Evolutionary conservation across 2,329 filamentous ascomycete genomes (phyloP), one percentile per base, ranked within the genome.

Genomic region (Alternaria ventricosa): DNA sequence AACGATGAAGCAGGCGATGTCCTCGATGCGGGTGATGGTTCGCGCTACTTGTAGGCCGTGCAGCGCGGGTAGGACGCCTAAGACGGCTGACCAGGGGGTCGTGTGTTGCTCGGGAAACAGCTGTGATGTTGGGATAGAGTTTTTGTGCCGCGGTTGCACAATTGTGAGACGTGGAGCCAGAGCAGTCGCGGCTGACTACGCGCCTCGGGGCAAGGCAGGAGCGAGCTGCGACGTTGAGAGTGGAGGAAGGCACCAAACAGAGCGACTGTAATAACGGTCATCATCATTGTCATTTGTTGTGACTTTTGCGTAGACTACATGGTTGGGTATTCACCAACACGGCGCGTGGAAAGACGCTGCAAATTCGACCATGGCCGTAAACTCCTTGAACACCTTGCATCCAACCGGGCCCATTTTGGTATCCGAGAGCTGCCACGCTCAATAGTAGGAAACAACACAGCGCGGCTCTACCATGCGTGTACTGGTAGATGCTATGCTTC

Each of bases 261-360:
- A 57, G 47, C 23, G 49, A 41, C 53, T 46, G 55, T 33, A 57
- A 60, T 61, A 61, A 60, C 64, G 55, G 57, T 55, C 59, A 59
- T 49, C 33, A 45, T 30, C 30, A 30, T 65, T 69, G 68, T 66
- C 67, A 70, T 60, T 53, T 41, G 28, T 36, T 71, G 68, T 57
- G 63, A 71, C 68, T 71, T 78, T 76, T 78, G 74, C 71, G 71
- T 77, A 78, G 67, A 78, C 74, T 78, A 79, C 75, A 78, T 67
- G 73, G 70, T 67, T 55, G 65, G 57, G 60, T 64, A 73, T 68
- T 58, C 64, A 46, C 47, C 46, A 57, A 55, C 56, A 57, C 53
- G 61, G 58, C 54, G 66, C 43, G 71, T 63, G 41, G 67, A 50
- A 55, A 75, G 66, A 70, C 71, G 71, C 71, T 76, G 61, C 70